These are phyloP conservation scores for Talinum fruticosum DNA, from an alignment of 148 eudicot genomes.

Conservation along the genomic window DNA sequence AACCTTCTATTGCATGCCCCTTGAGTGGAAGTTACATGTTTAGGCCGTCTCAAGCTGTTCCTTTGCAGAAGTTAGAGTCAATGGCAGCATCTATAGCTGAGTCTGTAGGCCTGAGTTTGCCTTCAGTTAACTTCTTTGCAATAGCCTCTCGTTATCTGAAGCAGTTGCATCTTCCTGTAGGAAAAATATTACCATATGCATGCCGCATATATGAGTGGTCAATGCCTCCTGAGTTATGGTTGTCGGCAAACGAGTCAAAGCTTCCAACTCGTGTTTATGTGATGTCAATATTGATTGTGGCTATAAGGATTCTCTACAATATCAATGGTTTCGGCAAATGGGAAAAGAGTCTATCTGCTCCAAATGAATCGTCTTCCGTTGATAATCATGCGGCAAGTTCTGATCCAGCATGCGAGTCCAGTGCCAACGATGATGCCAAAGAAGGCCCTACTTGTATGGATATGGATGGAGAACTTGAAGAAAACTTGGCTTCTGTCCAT, in stretches of 20 bases:
- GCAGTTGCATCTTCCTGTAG: slow-evolving; percentile 56
- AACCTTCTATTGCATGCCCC: slow-evolving; percentile 51
- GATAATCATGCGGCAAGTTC: slow-evolving; percentile 16
- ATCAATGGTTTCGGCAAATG: slow-evolving; percentile 85
- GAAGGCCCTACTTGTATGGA: slow-evolving; percentile 17
- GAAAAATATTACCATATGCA: slow-evolving; percentile 63
- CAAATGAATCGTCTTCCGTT: slow-evolving; percentile 21
- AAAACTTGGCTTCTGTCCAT: slow-evolving; percentile 18
- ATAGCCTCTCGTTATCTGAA: slow-evolving; percentile 64
- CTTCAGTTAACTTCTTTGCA: slow-evolving; percentile 72
- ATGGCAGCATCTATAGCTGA: slow-evolving; percentile 67
- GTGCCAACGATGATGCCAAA: slow-evolving; percentile 18
- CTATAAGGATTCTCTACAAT: slow-evolving; percentile 65
- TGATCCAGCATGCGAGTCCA: slow-evolving; percentile 10
- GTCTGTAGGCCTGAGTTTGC: slow-evolving; percentile 57
- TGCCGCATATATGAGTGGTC: slow-evolving; percentile 75
- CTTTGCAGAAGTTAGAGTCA: slow-evolving; percentile 69
- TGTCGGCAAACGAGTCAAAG: slow-evolving; percentile 56
- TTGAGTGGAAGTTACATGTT: slow-evolving; percentile 65
- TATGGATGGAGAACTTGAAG: slow-evolving; percentile 24
- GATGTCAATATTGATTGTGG: slow-evolving; percentile 72
- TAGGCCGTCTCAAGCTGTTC: slow-evolving; percentile 50
- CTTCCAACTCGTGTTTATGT: slow-evolving; percentile 77
- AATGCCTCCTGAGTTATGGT: slow-evolving; percentile 73
- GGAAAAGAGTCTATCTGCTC: slow-evolving; percentile 60